Evolutionary conservation across 306 rosid species (phyloP).

Genomic region (Fagus crenata): DNA sequence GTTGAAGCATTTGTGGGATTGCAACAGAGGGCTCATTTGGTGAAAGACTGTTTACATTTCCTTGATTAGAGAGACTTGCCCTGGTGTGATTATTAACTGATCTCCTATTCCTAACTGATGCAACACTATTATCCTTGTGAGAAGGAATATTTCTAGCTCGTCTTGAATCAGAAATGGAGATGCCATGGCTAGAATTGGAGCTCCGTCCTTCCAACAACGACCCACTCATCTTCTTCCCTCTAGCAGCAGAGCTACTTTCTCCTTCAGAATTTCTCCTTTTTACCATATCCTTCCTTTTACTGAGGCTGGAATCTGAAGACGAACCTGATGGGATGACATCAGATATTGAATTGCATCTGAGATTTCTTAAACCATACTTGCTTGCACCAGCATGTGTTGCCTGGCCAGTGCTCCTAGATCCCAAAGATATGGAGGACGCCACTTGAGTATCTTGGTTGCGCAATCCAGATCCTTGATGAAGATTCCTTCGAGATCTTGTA

Average conservation of each 20-base stretch:
- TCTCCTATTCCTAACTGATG: slow-evolving; percentile 65
- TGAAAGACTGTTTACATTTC: slow-evolving; percentile 45
- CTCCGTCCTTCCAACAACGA: slow-evolving; percentile 51
- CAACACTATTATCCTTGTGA: slow-evolving; percentile 47
- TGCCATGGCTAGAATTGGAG: slow-evolving; percentile 51
- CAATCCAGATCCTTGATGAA: slow-evolving; percentile 55
- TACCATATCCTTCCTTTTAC: slow-evolving; percentile 53
- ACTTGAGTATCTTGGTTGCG: slow-evolving; percentile 47
- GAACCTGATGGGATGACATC: slow-evolving; percentile 66
- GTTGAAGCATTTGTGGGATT: slow-evolving; percentile 47
- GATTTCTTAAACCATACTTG: slow-evolving; percentile 78
- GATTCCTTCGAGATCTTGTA: slow-evolving; percentile 55
- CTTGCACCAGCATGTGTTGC: slow-evolving; percentile 50
- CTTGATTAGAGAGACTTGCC: slow-evolving; percentile 60
- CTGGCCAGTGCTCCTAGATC: slow-evolving; percentile 46
- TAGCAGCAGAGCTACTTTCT: slow-evolving; percentile 71
- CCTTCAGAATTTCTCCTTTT: slow-evolving; percentile 73
- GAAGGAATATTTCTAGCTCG: slow-evolving; percentile 53
- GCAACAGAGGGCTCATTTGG: slow-evolving; percentile 40
- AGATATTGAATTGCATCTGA: slow-evolving; percentile 73
- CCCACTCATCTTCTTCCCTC: slow-evolving; percentile 76
- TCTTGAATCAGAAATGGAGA: slow-evolving; percentile 75
- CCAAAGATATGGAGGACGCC: slow-evolving; percentile 28
- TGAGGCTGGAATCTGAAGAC: slow-evolving; percentile 49
- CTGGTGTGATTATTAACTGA: slow-evolving; percentile 44